These are phyloP conservation scores for Termitomyces bulborhizus DNA, from an alignment of 768 basidiomycete species.

Conservation along the genomic window DNA sequence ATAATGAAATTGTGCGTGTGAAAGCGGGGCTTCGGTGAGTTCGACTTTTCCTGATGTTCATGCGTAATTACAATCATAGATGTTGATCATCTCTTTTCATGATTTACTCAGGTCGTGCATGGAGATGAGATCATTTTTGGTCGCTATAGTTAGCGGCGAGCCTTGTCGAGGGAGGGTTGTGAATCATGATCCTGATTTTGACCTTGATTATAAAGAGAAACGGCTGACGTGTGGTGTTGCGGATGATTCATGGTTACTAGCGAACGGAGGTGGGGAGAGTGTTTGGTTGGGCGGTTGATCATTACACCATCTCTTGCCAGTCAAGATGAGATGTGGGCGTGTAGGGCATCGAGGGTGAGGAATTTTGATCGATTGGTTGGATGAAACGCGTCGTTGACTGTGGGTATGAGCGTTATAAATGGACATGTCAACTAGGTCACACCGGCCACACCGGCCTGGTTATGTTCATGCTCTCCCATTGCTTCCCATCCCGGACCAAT, in stretches of 20 bases:
- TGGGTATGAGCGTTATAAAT: background rate
- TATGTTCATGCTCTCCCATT: too few relatives aligned
- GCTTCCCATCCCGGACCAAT: too few relatives aligned
- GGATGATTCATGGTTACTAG: background rate
- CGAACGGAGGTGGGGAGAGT: background rate
- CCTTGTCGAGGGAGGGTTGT: slow-evolving; percentile 35
- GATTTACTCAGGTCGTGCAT: slow-evolving; percentile 35
- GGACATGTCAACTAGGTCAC: background rate
- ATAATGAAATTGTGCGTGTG: slow-evolving; percentile 63
- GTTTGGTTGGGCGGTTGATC: background rate
- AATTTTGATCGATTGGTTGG: background rate
- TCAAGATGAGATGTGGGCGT: background rate
- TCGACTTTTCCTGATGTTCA: background rate
- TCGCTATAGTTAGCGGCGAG: slow-evolving; percentile 58
- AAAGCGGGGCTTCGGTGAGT: slow-evolving; percentile 71
- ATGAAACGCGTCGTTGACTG: too few relatives aligned
- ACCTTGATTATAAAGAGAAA: too few relatives aligned
- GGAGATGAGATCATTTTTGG: slow-evolving; percentile 54
- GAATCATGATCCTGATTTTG: background rate
- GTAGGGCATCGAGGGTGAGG: background rate
- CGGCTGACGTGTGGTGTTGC: background rate
- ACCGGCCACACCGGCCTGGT: background rate
- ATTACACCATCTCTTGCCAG: background rate
- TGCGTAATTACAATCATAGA: background rate
- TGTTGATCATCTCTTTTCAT: background rate